Evolutionary conservation across 345 rosid genomes (phyloP).

Genomic region (Eucalyptus regnans): DNA sequence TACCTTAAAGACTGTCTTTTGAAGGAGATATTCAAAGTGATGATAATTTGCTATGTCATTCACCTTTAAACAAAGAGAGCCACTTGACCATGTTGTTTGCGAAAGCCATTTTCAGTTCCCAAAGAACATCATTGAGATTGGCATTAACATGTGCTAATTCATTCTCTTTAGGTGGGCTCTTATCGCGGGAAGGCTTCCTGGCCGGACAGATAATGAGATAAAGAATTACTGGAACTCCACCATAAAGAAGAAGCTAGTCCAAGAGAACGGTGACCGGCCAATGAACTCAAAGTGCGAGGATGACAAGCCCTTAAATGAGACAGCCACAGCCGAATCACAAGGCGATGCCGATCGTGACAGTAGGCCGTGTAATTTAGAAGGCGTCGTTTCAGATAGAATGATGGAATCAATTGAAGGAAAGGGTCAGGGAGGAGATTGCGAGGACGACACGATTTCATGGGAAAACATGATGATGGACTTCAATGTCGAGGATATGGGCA

Average conservation of each 20-base stretch:
- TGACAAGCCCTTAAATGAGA: not conserved
- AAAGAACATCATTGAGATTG: not conserved
- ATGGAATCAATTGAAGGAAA: not conserved
- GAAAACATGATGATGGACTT: not conserved
- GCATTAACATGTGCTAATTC: not conserved
- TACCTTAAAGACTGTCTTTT: not conserved
- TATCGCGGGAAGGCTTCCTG: constrained; percentile 1
- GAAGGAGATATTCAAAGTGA: not conserved
- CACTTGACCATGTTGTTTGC: not conserved
- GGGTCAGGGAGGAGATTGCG: not conserved
- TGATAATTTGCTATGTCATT: not conserved
- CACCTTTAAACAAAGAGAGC: not conserved
- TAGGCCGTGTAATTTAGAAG: not conserved
- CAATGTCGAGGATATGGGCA: not conserved
- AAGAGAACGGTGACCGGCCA: not conserved
- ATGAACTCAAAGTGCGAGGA: not conserved
- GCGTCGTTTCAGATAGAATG: not conserved
- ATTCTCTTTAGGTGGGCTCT: not conserved
- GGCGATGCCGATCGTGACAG: not conserved
- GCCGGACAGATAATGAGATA: constrained; percentile 9
- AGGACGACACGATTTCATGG: not conserved
- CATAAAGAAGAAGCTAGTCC: not conserved
- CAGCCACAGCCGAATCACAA: accelerated
- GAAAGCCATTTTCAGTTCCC: not conserved
- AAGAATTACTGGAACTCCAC: constrained; percentile 6